These are phyloP conservation scores for Rhododendron ovatum DNA, from an alignment of 148 eudicot species.

Conservation along the genomic window DNA sequence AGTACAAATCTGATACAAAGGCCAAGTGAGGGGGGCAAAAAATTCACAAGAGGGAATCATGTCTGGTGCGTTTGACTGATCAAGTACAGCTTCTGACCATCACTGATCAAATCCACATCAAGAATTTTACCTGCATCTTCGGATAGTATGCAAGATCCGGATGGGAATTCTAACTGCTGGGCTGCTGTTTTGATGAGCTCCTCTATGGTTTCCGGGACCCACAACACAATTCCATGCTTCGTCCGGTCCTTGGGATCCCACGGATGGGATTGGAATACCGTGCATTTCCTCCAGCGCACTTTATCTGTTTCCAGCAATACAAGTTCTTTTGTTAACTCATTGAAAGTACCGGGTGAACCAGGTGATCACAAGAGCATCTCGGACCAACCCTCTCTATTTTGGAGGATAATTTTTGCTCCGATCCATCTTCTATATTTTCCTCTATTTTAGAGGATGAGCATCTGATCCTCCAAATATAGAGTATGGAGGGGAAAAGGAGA, in stretches of 20 bases:
- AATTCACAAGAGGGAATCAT: neutral
- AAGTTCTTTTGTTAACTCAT: neutral
- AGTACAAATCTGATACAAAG: neutral
- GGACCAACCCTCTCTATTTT: neutral
- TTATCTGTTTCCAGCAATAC: slow-evolving; percentile 23
- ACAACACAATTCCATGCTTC: slow-evolving; percentile 54
- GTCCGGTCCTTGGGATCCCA: slow-evolving; percentile 40
- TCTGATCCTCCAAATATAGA: neutral
- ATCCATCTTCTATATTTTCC: neutral
- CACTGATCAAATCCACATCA: slow-evolving; percentile 68
- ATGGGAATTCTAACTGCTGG: slow-evolving; percentile 34
- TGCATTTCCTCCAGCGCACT: slow-evolving; percentile 43
- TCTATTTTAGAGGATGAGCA: neutral
- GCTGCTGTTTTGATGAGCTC: slow-evolving; percentile 54
- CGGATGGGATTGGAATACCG: slow-evolving; percentile 59
- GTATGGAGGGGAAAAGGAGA: neutral
- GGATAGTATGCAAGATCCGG: slow-evolving; percentile 46
- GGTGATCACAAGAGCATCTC: neutral
- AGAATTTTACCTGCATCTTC: slow-evolving; percentile 75
- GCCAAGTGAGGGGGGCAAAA: neutral
- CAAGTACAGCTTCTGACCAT: slow-evolving; percentile 74
- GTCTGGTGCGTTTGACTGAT: slow-evolving; percentile 22
- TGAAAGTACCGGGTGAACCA: neutral
- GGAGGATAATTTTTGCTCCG: neutral
- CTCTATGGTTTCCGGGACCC: slow-evolving; percentile 65